Evolutionary conservation across 352 stramenopile genomes (phyloP).

Genomic region (Albugo candida): DNA sequence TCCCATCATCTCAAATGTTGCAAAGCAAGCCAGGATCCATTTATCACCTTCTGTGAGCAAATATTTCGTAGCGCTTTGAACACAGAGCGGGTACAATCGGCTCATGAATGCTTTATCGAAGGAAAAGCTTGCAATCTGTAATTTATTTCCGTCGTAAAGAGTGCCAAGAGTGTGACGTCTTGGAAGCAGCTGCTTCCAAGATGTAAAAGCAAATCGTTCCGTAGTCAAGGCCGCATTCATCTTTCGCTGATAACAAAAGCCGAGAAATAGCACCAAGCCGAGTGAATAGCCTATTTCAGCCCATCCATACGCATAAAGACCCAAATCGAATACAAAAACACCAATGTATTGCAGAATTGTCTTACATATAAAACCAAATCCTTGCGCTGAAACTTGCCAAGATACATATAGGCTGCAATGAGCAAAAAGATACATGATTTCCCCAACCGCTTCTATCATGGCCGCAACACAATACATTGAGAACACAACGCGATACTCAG

Average conservation of each 20-base stretch:
- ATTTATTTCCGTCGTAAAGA: not conserved
- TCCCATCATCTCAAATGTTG: constrained; percentile 84
- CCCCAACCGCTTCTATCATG: constrained; percentile 55
- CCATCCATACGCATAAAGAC: constrained; percentile 48
- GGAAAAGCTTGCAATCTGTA: not conserved
- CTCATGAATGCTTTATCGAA: constrained; percentile 39
- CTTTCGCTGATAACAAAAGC: constrained; percentile 30
- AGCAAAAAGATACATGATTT: constrained; percentile 67
- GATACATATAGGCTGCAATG: constrained; percentile 62
- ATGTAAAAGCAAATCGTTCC: constrained; percentile 20
- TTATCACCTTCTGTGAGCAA: constrained; percentile 92
- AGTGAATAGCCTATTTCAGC: constrained; percentile 55
- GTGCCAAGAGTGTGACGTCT: not conserved
- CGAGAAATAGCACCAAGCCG: constrained; percentile 30
- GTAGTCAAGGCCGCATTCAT: not conserved
- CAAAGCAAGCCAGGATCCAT: constrained; percentile 84
- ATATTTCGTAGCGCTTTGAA: constrained; percentile 94
- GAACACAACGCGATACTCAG: constrained; percentile 33
- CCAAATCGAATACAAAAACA: constrained; percentile 39
- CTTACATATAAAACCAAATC: constrained; percentile 47
- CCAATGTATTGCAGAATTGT: constrained; percentile 41
- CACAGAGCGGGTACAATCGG: constrained; percentile 50
- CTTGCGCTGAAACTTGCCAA: constrained; percentile 65
- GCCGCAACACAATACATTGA: constrained; percentile 56
- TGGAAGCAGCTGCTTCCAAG: constrained; percentile 34